Conservation (phyloP, 192 early-diverging fungal species). For the Dissophora ornata region DNA sequence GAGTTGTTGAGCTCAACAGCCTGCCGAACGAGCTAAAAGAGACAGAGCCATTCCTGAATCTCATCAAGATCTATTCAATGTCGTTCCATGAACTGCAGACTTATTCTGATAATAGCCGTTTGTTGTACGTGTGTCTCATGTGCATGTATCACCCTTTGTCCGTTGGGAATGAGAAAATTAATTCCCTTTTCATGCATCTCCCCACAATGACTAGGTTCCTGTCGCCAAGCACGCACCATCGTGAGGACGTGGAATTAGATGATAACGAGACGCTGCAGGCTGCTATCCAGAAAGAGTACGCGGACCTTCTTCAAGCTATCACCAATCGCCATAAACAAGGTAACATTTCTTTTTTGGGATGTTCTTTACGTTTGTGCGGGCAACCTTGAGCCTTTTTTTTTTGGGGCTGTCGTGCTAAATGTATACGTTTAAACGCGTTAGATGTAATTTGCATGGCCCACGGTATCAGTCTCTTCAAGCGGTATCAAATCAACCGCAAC, state of each 20-base stretch:
- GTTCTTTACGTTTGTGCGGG: no score
- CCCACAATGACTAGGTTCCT: slow-evolving; percentile 22
- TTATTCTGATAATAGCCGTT: slow-evolving; percentile 36
- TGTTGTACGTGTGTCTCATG: slow-evolving; percentile 13
- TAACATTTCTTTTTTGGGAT: slow-evolving; percentile 17
- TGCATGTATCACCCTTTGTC: background rate
- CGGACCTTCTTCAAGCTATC: slow-evolving; percentile 35
- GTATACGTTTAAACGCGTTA: no score
- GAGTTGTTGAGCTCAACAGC: slow-evolving; percentile 32
- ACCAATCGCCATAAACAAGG: slow-evolving; percentile 53
- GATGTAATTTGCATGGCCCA: slow-evolving; percentile 50
- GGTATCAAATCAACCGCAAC: slow-evolving; percentile 30
- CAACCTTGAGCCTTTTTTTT: no score
- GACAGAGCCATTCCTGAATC: slow-evolving; percentile 39
- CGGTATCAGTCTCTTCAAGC: slow-evolving; percentile 48
- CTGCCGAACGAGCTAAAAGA: slow-evolving; percentile 26
- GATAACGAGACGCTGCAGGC: slow-evolving; percentile 22
- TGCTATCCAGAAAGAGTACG: slow-evolving; percentile 34
- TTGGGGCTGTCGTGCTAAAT: no score
- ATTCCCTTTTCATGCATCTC: background rate
- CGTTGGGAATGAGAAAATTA: background rate
- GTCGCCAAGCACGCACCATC: slow-evolving; percentile 16
- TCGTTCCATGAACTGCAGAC: slow-evolving; percentile 36
- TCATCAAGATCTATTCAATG: slow-evolving; percentile 31
- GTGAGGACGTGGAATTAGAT: slow-evolving; percentile 26